phyloP scores from a whole-genome alignment of 2,329 filamentous ascomycete genomes.

The Xylaria polymorpha region DNA sequence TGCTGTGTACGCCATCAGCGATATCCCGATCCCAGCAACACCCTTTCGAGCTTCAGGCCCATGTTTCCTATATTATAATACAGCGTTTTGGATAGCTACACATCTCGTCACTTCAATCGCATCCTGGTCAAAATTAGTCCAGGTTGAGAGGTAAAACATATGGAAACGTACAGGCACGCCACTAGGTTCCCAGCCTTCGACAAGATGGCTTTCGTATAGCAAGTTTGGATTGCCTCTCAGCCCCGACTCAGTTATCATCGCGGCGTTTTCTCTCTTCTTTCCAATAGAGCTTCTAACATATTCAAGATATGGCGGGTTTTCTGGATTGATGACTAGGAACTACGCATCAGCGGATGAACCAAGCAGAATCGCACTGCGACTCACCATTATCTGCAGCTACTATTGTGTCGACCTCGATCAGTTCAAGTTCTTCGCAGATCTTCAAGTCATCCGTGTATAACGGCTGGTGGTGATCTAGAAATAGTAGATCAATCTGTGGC shows the following conservation, averaged over 20 bases:
- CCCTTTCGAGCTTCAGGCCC: neutral
- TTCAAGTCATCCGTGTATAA: slow-evolving; percentile 80
- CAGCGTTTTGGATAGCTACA: slow-evolving; percentile 53
- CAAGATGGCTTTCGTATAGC: slow-evolving; percentile 72
- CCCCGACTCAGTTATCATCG: slow-evolving; percentile 42
- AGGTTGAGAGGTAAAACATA: neutral
- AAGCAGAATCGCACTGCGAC: slow-evolving; percentile 2
- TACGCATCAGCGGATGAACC: neutral
- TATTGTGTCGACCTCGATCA: slow-evolving; percentile 72
- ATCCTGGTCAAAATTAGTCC: slow-evolving; percentile 61
- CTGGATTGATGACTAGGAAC: slow-evolving; percentile 69
- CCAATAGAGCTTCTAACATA: slow-evolving; percentile 74
- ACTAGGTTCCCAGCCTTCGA: slow-evolving; percentile 75
- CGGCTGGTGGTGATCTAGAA: slow-evolving; percentile 85
- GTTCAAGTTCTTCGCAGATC: slow-evolving; percentile 75
- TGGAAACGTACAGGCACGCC: slow-evolving; percentile 67
- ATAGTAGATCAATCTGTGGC: slow-evolving; percentile 74
- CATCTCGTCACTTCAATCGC: slow-evolving; percentile 75
- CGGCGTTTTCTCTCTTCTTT: slow-evolving; percentile 65
- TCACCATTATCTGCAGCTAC: slow-evolving; percentile 73
- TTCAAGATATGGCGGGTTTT: slow-evolving; percentile 75
- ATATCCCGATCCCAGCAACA: neutral
- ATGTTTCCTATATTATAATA: neutral
- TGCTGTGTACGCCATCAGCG: neutral
- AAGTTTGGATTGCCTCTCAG: slow-evolving; percentile 70